Evolutionary conservation across 768 basidiomycete genomes (phyloP).

Genomic region (Boletus fagicola): DNA sequence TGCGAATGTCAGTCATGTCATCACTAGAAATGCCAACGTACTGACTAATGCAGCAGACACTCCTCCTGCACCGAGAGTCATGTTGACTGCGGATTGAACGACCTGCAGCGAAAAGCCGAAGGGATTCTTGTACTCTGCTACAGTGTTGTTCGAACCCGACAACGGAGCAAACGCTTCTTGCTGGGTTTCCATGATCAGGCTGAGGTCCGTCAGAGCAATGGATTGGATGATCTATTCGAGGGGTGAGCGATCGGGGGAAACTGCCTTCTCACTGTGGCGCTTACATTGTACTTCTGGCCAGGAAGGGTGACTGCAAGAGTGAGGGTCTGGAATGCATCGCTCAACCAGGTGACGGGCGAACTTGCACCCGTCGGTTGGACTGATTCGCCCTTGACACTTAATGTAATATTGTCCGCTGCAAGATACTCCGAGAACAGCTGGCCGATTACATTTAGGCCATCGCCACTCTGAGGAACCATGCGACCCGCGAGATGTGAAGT

Average conservation of each 20-base stretch:
- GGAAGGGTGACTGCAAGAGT: conserved; percentile 60
- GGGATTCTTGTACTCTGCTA: conserved; percentile 67
- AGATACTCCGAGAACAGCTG: conserved; percentile 65
- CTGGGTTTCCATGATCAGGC: conserved; percentile 48
- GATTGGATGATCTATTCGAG: conserved; percentile 54
- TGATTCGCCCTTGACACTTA: conserved; percentile 55
- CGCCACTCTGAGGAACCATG: conserved; percentile 61
- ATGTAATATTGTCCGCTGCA: conserved; percentile 59
- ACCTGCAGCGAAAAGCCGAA: conserved; percentile 76
- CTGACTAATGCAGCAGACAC: conserved; percentile 53
- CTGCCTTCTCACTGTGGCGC: conserved; percentile 6
- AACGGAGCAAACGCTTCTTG: conserved; percentile 58
- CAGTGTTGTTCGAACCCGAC: conserved; percentile 53
- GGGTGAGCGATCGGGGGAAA: background rate
- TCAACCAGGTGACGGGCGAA: conserved; percentile 59
- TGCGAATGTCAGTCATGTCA: background rate
- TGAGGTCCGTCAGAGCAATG: conserved; percentile 58
- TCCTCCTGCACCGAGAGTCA: conserved; percentile 49
- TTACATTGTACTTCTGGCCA: conserved; percentile 54
- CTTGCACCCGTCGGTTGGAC: conserved; percentile 57
- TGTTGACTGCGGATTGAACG: conserved; percentile 50
- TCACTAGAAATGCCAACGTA: background rate
- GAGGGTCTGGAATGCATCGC: conserved; percentile 66
- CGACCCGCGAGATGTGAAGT: conserved; percentile 58
- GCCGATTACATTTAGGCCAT: conserved; percentile 52